Evolutionary conservation across 2,329 filamentous ascomycete species (phyloP).

Genomic region (Penicillium sp.): DNA sequence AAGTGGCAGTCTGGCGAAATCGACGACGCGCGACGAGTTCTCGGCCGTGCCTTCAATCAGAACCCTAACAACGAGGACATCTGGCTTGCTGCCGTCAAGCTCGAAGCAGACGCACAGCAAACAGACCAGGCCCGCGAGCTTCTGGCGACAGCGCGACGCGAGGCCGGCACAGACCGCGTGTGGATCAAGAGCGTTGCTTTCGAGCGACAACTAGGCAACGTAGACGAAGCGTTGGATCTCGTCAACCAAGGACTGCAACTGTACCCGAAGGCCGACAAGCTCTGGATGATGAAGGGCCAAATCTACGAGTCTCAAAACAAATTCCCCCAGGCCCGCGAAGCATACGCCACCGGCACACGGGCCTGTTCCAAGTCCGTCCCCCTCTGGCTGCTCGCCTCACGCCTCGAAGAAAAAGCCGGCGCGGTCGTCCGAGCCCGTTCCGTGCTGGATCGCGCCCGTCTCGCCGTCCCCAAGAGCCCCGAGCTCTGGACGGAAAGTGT

Average conservation of each 20-base stretch:
- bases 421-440: constrained; percentile 89
- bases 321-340: constrained; percentile 81
- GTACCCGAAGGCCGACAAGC: constrained; percentile 81
- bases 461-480: constrained; percentile 81
- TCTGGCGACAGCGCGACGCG: constrained; percentile 76
- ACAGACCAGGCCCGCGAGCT: constrained; percentile 80
- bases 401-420: constrained; percentile 82
- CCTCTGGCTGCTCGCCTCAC: constrained; percentile 85
- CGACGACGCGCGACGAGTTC: constrained; percentile 79
- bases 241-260: constrained; percentile 82
- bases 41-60: constrained; percentile 88
- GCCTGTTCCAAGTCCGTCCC: constrained; percentile 81
- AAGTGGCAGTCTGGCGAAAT: constrained; percentile 89
- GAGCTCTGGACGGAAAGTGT: constrained; percentile 94
- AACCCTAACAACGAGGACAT: constrained; percentile 98
- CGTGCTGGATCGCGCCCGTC: constrained; percentile 85
- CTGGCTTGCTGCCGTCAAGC: constrained; percentile 93
- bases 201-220: constrained; percentile 79
- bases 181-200: constrained; percentile 97
- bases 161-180: constrained; percentile 92
- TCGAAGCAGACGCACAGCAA: constrained; percentile 87
- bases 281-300: constrained; percentile 99
- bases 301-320: constrained; percentile 87
- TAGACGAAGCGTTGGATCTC: constrained; percentile 80
- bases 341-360: constrained; percentile 84